Base-by-base conservation (phyloP, 2,329 filamentous ascomycete genomes). In the Cordyceps tenuipes region DNA sequence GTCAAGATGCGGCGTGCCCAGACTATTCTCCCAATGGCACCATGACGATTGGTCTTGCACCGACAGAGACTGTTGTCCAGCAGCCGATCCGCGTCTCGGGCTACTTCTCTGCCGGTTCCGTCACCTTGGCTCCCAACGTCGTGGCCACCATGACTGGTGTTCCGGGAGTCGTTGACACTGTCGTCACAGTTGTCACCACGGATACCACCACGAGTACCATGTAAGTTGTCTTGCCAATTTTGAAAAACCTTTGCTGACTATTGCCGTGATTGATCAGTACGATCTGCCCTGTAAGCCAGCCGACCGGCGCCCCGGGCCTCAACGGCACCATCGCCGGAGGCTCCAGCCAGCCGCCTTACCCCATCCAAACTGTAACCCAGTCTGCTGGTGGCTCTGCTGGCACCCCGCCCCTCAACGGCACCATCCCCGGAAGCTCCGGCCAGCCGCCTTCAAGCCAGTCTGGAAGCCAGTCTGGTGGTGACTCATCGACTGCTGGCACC, bases 11-110 rank as follows among this genome's bases (percentile, higher is more conserved):
- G n/a, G 4, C n/a, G 9, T 36, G 34, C 12, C 5, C 10, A 17
- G 58, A 60, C 9, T 60, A 44, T 31, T 60, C 44, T 23, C 58
- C 58, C 2, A 49, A 21, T 41, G 58, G 44, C 31, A 60, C 58
- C 15, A 44, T 60, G 50, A 60, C 50, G 1, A 10, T 60, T 43
- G 23, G 44, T 1, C 3, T 49, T 15, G 31, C 43, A 1, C 50
- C 58, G 9, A 60, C 58, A 4, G 39, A 55, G 6, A 36, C 43
- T 3, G 46, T 60, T 2, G 21, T 44, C 5, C 17, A 60, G 17
- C 43, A 48, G n/a, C 58, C 58, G 5, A 21, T 60, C 31, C 58
- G n/a, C 41, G n/a, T 60, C 10, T 55, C 58, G 21, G 58, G 58
- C 21, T 60, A 55, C 36, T 55, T 60, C 55, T 9, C 58, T 4